These are phyloP conservation scores for Cymbopogon flexuosus DNA, from an alignment of 202 grass and related monocot genomes.

Conservation along the genomic window DNA sequence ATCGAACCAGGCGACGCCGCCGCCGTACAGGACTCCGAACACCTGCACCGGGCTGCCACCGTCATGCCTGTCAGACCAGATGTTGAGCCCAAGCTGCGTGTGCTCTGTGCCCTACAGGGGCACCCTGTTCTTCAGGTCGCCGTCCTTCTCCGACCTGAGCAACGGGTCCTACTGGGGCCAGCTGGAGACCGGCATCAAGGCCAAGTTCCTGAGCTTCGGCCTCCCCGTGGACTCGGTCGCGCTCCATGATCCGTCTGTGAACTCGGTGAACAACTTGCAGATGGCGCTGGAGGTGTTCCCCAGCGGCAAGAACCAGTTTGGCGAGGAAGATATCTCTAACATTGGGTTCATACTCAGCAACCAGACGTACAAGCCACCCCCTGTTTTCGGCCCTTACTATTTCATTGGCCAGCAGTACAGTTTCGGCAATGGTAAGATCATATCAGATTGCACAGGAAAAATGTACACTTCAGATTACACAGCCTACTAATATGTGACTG, in stretches of 20 bases:
- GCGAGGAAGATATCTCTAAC: conserved; percentile 30
- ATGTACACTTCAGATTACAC: neutral
- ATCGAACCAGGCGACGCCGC: conserved; percentile 3
- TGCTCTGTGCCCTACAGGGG: conserved; percentile 73
- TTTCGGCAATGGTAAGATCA: conserved; percentile 42
- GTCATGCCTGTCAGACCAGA: conserved; percentile 31
- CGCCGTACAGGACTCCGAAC: conserved; percentile 35
- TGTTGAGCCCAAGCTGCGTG: conserved; percentile 52
- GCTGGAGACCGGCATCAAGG: conserved; percentile 39
- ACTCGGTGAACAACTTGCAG: conserved; percentile 45
- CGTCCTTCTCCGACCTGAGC: conserved; percentile 60
- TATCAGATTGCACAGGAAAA: neutral
- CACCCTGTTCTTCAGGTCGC: conserved; percentile 63
- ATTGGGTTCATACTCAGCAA: conserved; percentile 67
- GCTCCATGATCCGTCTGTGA: conserved; percentile 41
- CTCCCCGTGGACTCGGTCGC: conserved; percentile 53
- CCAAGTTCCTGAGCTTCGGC: neutral
- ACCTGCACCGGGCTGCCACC: conserved; percentile 38
- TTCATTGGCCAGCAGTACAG: conserved; percentile 50
- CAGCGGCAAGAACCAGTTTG: conserved; percentile 37
- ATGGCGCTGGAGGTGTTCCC: conserved; percentile 59
- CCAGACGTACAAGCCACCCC: conserved; percentile 55
- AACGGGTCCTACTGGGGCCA: conserved; percentile 37
- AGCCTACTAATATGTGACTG: too few species aligned
- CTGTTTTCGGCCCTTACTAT: conserved; percentile 52